A percentile compares a stretch with the other conserved stretches of the same genome.
These are phyloP conservation scores for Umbelopsis vinacea DNA, from an alignment of 192 early-diverging fungal species.

Conservation along the genomic window DNA sequence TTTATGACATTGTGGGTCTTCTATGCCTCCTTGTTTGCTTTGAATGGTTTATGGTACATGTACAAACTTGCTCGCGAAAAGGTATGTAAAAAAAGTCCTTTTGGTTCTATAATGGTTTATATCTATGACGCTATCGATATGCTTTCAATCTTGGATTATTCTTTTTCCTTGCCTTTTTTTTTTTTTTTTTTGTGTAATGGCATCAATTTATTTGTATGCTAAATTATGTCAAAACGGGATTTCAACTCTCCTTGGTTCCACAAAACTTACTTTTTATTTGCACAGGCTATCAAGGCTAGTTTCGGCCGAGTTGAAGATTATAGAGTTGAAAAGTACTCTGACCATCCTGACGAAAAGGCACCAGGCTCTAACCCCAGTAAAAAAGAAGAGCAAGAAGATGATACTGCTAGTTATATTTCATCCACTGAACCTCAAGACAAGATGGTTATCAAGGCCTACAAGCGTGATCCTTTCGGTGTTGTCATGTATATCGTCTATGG, in stretches of 20 bases:
- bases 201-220: background rate
- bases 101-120: too few relatives aligned
- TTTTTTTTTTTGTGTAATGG: too few relatives aligned
- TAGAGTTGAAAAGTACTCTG: conserved; percentile 10
- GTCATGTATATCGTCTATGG: conserved; percentile 42
- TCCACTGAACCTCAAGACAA: conserved; percentile 24
- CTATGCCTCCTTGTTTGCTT: conserved; percentile 23
- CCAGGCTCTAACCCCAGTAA: background rate
- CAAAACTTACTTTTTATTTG: background rate
- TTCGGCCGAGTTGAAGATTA: conserved; percentile 3
- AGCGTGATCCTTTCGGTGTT: conserved; percentile 47
- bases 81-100: background rate
- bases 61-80: conserved; percentile 35
- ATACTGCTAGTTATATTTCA: conserved; percentile 11
- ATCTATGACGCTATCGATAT: background rate
- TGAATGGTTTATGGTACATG: conserved; percentile 30
- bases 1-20: conserved; percentile 37
- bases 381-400: conserved; percentile 1
- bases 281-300: conserved; percentile 2
- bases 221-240: background rate
- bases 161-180: too few relatives aligned
- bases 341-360: conserved; percentile 7
- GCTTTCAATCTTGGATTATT: background rate
- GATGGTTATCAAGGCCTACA: conserved; percentile 50
- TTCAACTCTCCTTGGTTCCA: background rate